Base-by-base conservation (phyloP, 176 grass and related monocot species). In the Aechmea fasciata region DNA sequence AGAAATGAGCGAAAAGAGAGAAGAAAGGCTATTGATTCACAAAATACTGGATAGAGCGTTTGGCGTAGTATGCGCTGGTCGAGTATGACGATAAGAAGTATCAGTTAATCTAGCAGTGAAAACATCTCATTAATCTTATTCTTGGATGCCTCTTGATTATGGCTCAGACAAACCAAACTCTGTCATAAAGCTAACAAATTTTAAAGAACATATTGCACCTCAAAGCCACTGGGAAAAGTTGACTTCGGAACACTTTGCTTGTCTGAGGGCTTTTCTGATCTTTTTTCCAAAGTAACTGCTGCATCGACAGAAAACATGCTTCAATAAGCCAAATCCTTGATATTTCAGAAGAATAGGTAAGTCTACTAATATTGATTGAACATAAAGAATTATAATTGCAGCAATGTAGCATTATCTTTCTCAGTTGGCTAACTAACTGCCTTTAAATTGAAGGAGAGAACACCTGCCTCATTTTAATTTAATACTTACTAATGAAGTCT, bases 201-300 rank as follows among this genome's bases (percentile, higher is more conserved):
- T n/a, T 61, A 18, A 61, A 61, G 15, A 15, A 22, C 54, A 20
- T 18, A 61, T 9, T 61, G 15, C 9, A 61, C 55, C 55, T 61
- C 55, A 61, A 61, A 61, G 15, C 55, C 55, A 61, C 17, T 61
- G 20, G 55, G 55, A 18, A 61, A 61, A 61, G n/a, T 61, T 17
- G 55, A 61, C 4, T 61, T 61, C 55, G 15, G 55, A 15, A 61
- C 55, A 61, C 55, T 61, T 67, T n/a, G 25, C 25, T 9, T n/a
- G 14, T 67, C 65, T 15, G 48, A 67, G 10, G 41, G 65, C 13
- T 14, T n/a, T n/a, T 19, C 28, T 67, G 33, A 67, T 49, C 13
- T 67, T 15, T 47, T 67, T 13, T 49, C 65, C 18, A 33, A 17
- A 67, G 65, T 67, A 47, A 67, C 33, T 18, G 29, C 26, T 48